phyloP scores from a whole-genome alignment of 805 yeast species.

The Teunomyces funiuensis region DNA sequence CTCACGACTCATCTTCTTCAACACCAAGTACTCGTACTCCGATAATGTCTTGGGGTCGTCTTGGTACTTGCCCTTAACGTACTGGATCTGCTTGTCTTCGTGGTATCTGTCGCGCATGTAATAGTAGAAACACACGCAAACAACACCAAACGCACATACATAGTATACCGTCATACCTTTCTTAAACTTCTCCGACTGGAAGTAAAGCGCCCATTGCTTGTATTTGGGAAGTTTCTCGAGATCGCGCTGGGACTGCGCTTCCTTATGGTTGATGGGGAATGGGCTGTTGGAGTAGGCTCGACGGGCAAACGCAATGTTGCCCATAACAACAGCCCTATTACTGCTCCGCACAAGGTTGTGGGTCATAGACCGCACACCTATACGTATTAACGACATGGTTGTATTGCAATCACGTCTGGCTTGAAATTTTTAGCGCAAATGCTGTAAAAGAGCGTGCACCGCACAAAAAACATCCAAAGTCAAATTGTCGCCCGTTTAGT shows the following conservation, averaged over 20 bases:
- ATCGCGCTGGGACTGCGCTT: conserved; percentile 24
- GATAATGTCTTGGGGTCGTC: conserved; percentile 39
- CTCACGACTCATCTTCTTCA: conserved; percentile 59
- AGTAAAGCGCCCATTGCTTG: conserved; percentile 41
- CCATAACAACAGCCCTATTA: background rate
- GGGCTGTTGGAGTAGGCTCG: conserved; percentile 24
- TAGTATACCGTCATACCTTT: conserved; percentile 61
- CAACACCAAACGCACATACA: conserved; percentile 56
- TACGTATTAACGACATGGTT: background rate
- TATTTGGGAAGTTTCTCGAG: conserved; percentile 33
- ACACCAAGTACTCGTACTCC: conserved; percentile 64
- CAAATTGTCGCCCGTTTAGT: conserved; percentile 4
- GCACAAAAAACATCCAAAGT: background rate
- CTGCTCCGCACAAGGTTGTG: background rate
- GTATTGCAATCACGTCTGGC: background rate
- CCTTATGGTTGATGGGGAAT: conserved; percentile 36
- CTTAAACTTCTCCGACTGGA: conserved; percentile 55
- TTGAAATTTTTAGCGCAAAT: too few species aligned
- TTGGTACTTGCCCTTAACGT: conserved; percentile 37
- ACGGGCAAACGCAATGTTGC: background rate
- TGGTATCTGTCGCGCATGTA: conserved; percentile 66
- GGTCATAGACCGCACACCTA: background rate
- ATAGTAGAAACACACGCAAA: conserved; percentile 58
- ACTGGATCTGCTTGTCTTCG: conserved; percentile 60
- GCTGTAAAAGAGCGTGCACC: background rate